Evolutionary conservation across 2,329 filamentous ascomycete species (phyloP).

Genomic region (Cordyceps fumosorosea): DNA sequence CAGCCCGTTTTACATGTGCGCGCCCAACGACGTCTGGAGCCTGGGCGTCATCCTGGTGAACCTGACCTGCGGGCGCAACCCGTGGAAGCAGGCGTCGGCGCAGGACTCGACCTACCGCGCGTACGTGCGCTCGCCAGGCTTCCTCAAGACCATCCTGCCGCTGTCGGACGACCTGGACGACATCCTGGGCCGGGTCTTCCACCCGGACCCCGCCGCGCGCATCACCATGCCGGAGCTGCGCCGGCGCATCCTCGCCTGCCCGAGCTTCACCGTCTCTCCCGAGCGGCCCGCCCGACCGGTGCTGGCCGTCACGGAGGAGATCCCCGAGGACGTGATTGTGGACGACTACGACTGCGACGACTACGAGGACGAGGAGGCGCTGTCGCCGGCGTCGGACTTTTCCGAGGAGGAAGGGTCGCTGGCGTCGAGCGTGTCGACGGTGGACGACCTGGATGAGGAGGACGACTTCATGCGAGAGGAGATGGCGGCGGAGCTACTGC

Average conservation of each 20-base stretch:
- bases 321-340: slow-evolving; percentile 39
- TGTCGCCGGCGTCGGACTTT: slow-evolving; percentile 43
- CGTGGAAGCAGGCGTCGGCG: slow-evolving; percentile 92
- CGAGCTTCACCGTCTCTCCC: slow-evolving; percentile 57
- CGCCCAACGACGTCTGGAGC: slow-evolving; percentile 95
- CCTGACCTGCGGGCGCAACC: slow-evolving; percentile 94
- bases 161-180: slow-evolving; percentile 82
- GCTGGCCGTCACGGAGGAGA: slow-evolving; percentile 23
- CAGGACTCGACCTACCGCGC: slow-evolving; percentile 95
- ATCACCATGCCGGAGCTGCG: slow-evolving; percentile 77
- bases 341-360: slow-evolving; percentile 34
- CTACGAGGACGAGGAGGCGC: slow-evolving; percentile 22
- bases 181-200: slow-evolving; percentile 83
- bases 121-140: slow-evolving; percentile 76
- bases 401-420: slow-evolving; percentile 53
- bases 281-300: slow-evolving; percentile 30
- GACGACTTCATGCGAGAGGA: slow-evolving; percentile 43
- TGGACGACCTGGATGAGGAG: slow-evolving; percentile 46
- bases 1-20: slow-evolving; percentile 71
- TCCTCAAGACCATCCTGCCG: slow-evolving; percentile 87
- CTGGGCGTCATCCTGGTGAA: slow-evolving; percentile 98
- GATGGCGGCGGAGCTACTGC: slow-evolving; percentile 35
- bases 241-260: slow-evolving; percentile 68
- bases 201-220: slow-evolving; percentile 73
- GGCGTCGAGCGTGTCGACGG: slow-evolving; percentile 45